Evolutionary conservation across 805 yeast species (phyloP), one percentile per base, ranked within the genome.

Genomic region (Saccharomyces mikatae): DNA sequence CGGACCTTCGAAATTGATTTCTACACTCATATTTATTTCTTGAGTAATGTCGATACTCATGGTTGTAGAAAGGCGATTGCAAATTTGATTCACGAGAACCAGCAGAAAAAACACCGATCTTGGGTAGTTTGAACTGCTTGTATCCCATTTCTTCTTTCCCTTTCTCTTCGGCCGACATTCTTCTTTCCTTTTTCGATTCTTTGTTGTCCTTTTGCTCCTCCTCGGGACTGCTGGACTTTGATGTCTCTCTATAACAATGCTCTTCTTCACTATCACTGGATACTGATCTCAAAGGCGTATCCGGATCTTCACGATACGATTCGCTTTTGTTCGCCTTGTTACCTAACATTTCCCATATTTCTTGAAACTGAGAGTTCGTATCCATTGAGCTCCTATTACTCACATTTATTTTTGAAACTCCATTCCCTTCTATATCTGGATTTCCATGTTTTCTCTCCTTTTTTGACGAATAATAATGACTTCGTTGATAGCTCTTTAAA

Each of bases 401-500:
- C 44, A n/a, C 17, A 3, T 22, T 36, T 17, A 36, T 22, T 36
- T 36, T 36, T 36, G 44, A 36, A 9, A 24, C 44, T 36, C 44
- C 44, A 36, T 36, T 17, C 8, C 4, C 17, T 36, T 36, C 44
- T 6, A 17, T 17, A 17, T 36, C 44, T 6, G 44, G 24, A 36
- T 31, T 50, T 50, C 52, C 48, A 17, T 27, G 27, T n/a, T 52
- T 47, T 13, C 29, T 48, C 17, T 49, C 53, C 22, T 44, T 52
- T n/a, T 32, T 46, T 14, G 49, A 53, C 8, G 58, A 41, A 24
- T 54, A 49, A 22, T 51, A 54, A 41, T 56, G 57, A 6, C 32
- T 55, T 44, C 55, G 54, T 49, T 63, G 67, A 31, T 66, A 67
- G 41, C 64, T 58, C 41, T 67, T 67, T 49, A 67, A 51, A 48